phyloP scores from a whole-genome alignment of 108 stramenopile species.

The Heterococcus sp. region DNA sequence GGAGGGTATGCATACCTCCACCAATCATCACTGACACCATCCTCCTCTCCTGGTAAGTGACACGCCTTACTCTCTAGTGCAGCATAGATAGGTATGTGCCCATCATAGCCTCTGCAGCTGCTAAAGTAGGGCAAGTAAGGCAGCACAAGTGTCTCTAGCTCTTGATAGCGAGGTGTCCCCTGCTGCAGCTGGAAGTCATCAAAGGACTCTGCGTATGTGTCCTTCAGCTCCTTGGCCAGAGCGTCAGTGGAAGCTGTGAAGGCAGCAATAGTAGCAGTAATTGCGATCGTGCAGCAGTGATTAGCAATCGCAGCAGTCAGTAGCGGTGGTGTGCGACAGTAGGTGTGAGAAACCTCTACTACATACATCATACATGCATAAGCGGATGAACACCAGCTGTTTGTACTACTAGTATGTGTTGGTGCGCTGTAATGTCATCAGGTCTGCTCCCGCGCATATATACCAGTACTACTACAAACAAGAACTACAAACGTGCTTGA shows the following conservation, averaged over 20 bases:
- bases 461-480: too few species aligned
- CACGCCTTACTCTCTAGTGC: conserved; percentile 22
- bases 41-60: conserved; percentile 29
- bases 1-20: conserved; percentile 61
- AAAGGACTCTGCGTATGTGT: conserved; percentile 68
- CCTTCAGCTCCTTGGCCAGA: conserved; percentile 60
- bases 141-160: conserved; percentile 56
- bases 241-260: conserved; percentile 9
- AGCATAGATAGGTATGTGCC: conserved; percentile 47
- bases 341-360: too few species aligned
- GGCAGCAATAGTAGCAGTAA: too few species aligned
- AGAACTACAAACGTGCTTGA: too few species aligned
- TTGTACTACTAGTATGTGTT: too few species aligned
- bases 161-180: conserved; percentile 29
- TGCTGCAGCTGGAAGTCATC: conserved; percentile 48
- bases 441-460: too few species aligned
- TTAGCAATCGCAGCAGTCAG: too few species aligned
- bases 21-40: conserved; percentile 20
- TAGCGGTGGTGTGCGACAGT: too few species aligned
- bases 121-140: conserved; percentile 78
- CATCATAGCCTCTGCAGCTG: conserved; percentile 74
- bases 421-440: too few species aligned
- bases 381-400: too few species aligned
- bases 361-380: too few species aligned
- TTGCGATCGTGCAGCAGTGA: too few species aligned